Conservation (phyloP, 352 stramenopile species). For the Globisporangium spiculum region DNA sequence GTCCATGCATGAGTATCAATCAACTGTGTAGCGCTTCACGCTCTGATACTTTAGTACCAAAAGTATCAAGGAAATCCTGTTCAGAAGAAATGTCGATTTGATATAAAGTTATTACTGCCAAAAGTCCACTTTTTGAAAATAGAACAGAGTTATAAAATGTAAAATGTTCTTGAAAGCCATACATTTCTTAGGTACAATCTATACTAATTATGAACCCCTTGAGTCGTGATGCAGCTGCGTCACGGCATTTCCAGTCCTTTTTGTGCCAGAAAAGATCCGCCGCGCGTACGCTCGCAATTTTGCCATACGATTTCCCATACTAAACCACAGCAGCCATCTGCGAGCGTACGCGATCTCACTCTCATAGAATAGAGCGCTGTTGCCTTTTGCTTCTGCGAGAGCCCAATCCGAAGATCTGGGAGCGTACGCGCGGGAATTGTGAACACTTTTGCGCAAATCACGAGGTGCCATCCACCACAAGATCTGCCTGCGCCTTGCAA, state of each 20-base stretch:
- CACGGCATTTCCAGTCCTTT: background rate
- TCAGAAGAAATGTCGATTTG: background rate
- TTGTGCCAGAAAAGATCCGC: background rate
- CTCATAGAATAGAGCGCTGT: background rate
- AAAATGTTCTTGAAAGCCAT: background rate
- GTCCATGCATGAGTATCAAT: background rate
- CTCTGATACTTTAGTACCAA: background rate
- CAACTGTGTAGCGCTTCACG: background rate
- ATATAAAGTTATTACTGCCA: background rate
- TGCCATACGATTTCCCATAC: background rate
- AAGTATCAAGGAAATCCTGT: background rate
- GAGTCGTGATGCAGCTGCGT: background rate
- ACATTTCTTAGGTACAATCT: background rate
- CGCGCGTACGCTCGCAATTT: background rate
- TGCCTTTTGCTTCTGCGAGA: background rate
- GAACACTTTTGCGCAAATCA: background rate
- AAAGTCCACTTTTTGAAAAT: background rate
- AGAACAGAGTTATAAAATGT: background rate
- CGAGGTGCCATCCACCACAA: background rate
- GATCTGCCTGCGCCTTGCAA: background rate
- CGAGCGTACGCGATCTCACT: background rate
- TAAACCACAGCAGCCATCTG: background rate
- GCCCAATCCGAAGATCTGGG: constrained; percentile 5
- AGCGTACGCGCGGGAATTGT: constrained; percentile 8
- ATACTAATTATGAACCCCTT: background rate